Evolutionary conservation across 192 early-diverging fungal species (phyloP).

Genomic region (Rhizoclosmatium sp.): DNA sequence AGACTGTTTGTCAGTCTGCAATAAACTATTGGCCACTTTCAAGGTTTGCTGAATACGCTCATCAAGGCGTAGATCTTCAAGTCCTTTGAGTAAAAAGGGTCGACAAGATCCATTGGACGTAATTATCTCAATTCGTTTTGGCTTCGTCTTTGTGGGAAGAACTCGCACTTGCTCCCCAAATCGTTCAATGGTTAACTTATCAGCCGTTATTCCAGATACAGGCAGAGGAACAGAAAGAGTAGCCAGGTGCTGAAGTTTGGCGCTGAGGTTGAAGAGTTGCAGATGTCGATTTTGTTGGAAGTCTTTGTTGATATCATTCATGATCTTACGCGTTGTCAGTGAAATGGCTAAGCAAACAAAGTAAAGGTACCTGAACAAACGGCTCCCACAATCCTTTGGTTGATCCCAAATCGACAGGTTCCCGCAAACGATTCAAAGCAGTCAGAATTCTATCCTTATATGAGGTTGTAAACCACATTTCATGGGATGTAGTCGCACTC

Average conservation of each 20-base stretch:
- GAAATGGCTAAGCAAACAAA: conserved; percentile 19
- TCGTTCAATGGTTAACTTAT: conserved; percentile 51
- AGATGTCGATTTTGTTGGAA: conserved; percentile 59
- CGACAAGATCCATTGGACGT: conserved; percentile 64
- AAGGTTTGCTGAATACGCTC: conserved; percentile 90
- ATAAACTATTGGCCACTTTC: conserved; percentile 64
- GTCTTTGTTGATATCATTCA: conserved; percentile 63
- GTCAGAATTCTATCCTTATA: conserved; percentile 63
- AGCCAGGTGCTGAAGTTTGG: conserved; percentile 27
- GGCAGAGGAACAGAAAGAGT: conserved; percentile 1
- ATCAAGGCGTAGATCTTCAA: conserved; percentile 92
- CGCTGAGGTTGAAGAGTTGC: conserved; percentile 63
- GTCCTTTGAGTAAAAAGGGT: conserved; percentile 89
- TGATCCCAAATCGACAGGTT: conserved; percentile 50
- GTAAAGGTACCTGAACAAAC: conserved; percentile 63
- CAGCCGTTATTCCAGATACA: neutral
- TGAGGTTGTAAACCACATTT: conserved; percentile 68
- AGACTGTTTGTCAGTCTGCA: conserved; percentile 59
- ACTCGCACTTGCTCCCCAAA: conserved; percentile 62
- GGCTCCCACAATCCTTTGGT: conserved; percentile 63
- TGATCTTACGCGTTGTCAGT: conserved; percentile 51
- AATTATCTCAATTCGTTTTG: conserved; percentile 80
- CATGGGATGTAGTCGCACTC: conserved; percentile 63
- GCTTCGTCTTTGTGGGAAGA: conserved; percentile 90
- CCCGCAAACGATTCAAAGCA: conserved; percentile 58